Evolutionary conservation across 352 stramenopile genomes (phyloP), one percentile per base, ranked within the genome.

Genomic region (Pythium brachiatum): DNA sequence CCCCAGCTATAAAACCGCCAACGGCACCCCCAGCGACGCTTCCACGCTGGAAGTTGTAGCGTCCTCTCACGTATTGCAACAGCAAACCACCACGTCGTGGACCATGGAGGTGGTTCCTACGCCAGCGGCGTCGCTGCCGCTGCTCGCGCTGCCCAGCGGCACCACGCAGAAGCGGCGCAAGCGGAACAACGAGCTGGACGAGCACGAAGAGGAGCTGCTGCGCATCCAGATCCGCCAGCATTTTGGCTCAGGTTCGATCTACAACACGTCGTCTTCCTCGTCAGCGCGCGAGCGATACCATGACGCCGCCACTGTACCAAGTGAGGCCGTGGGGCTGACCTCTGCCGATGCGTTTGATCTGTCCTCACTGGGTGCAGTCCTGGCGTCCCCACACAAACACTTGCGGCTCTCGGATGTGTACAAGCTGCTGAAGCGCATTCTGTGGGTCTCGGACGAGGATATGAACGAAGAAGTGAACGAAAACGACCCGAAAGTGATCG

Each of bases 401-500:
- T 26, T 64, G 47, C 68, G 48, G 21, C 39, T 75, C 3, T 67
- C 66, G 3, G 71, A 75, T 54, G 39, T 69, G n/a, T 68, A 72
- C 60, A 71, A 76, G 59, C 38, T 75, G 27, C 21, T 73, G 29
- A 65, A 79, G 65, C 62, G 78, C 9, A 52, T 84, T 27, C 51
- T 87, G 15, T 81, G 69, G 60, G 66, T 81, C 60, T 66, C 66
- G 2, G 78, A 87, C 41, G 63, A 78, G 36, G 78, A 84, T 65
- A 76, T 81, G 68, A 72, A 69, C 57, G 74, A 83, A 31, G 72
- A 81, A 48, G 73, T 83, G 53, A 77, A 84, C 64, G 75, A 74
- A 39, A 68, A 57, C 46, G 78, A 87, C 64, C 69, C 75, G 3
- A 83, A 83, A 59, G 72, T 84, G 56, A 50, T 75, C 16, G 75